These are phyloP conservation scores for Sanghuangporus sanghuang DNA, from an alignment of 1,284 basidiomycete genomes.

Conservation along the genomic window DNA sequence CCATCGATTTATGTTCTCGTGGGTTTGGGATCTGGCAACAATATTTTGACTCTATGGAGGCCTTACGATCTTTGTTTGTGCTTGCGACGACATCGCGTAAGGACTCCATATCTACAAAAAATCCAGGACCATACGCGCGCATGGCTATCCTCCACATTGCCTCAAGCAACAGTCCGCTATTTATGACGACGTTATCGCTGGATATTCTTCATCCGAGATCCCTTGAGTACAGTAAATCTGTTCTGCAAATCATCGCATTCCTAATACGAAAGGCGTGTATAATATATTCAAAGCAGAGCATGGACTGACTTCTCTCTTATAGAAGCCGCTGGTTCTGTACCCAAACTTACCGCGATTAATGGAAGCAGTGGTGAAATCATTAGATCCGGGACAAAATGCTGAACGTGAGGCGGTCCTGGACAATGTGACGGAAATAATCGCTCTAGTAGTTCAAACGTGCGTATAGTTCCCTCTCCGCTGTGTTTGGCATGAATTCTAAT, in stretches of 20 bases:
- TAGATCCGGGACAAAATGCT: slow-evolving; percentile 85
- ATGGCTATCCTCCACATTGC: slow-evolving; percentile 84
- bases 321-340: slow-evolving; percentile 85
- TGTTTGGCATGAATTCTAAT: neutral
- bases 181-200: slow-evolving; percentile 92
- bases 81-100: slow-evolving; percentile 73
- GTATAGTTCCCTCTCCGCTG: slow-evolving; percentile 23
- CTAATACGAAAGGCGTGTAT: slow-evolving; percentile 79
- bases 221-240: slow-evolving; percentile 78
- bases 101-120: slow-evolving; percentile 59
- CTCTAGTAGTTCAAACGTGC: slow-evolving; percentile 84
- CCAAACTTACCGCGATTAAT: slow-evolving; percentile 84
- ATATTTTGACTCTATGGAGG: slow-evolving; percentile 87
- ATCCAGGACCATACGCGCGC: slow-evolving; percentile 65
- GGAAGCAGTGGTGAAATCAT: slow-evolving; percentile 94
- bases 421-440: slow-evolving; percentile 89
- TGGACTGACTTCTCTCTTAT: neutral
- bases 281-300: neutral
- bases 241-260: slow-evolving; percentile 92
- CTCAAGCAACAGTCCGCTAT: slow-evolving; percentile 77
- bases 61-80: slow-evolving; percentile 81
- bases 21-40: slow-evolving; percentile 95
- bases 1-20: slow-evolving; percentile 84
- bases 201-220: slow-evolving; percentile 84
- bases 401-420: slow-evolving; percentile 86